A percentile compares a stretch with the other conserved stretches of the same genome.
Conservation (phyloP, 305 asterid species). For the Euphrasia arctica region DNA sequence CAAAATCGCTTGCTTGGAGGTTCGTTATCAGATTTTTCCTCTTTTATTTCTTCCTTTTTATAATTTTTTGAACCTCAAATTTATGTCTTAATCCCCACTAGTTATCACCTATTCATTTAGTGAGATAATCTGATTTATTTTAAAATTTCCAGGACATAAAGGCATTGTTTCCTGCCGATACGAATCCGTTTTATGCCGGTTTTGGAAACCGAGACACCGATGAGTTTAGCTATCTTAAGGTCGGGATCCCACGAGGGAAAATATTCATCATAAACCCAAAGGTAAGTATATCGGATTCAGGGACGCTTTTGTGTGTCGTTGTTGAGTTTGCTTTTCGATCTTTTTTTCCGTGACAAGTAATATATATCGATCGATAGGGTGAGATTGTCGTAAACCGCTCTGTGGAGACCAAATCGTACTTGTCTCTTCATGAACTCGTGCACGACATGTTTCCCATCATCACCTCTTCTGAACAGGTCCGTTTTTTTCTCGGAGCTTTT, state of each 20-base stretch:
- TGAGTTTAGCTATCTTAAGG: constrained; percentile 93
- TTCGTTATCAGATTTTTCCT: constrained; percentile 31
- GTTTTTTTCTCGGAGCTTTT: constrained; percentile 15
- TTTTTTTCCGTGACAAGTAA: constrained; percentile 8
- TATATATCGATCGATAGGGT: constrained; percentile 48
- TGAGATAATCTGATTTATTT: constrained; percentile 9
- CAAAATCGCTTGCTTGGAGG: constrained; percentile 95
- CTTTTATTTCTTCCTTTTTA: background rate
- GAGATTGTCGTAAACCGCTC: constrained; percentile 81
- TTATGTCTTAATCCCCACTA: background rate
- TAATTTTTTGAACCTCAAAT: no score
- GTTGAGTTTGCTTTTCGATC: constrained; percentile 15
- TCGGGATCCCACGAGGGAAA: constrained; percentile 90
- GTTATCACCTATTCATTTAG: no score
- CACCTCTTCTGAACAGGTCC: constrained; percentile 70
- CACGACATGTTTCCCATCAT: constrained; percentile 82
- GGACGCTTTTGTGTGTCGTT: background rate
- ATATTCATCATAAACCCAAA: constrained; percentile 91
- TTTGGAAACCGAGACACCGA: constrained; percentile 96
- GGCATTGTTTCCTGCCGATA: constrained; percentile 85
- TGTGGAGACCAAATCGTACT: constrained; percentile 69
- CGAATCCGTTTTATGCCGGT: constrained; percentile 94
- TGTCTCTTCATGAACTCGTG: constrained; percentile 71
- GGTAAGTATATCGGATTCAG: constrained; percentile 38
- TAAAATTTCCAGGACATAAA: constrained; percentile 60